These are phyloP conservation scores for Linnemannia elongata DNA, from an alignment of 192 early-diverging fungal species.

Conservation along the genomic window DNA sequence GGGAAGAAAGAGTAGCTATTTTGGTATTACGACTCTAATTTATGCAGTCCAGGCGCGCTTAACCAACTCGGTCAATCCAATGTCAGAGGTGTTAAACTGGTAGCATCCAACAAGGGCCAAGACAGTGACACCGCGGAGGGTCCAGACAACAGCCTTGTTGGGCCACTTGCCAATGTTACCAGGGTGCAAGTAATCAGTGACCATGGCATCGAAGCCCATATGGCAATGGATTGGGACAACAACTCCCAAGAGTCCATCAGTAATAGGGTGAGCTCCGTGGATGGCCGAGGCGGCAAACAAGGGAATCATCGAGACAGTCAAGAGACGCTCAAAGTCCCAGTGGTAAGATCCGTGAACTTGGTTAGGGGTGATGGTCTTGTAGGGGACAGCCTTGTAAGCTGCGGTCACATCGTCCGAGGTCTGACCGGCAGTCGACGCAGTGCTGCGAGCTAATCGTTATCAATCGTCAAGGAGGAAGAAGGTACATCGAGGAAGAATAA, in stretches of 20 bases:
- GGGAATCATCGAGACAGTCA: slow-evolving; percentile 81
- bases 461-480: background rate
- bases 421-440: slow-evolving; percentile 25
- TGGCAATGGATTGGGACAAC: slow-evolving; percentile 91
- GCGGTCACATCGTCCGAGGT: slow-evolving; percentile 28
- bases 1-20: background rate
- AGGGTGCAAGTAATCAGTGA: slow-evolving; percentile 86
- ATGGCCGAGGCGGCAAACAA: slow-evolving; percentile 78
- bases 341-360: slow-evolving; percentile 90
- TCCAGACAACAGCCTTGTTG: slow-evolving; percentile 71
- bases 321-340: slow-evolving; percentile 92
- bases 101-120: slow-evolving; percentile 86
- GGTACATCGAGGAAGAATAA: background rate
- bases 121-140: slow-evolving; percentile 76
- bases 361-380: slow-evolving; percentile 62
- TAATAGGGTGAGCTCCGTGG: slow-evolving; percentile 83
- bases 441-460: slow-evolving; percentile 27
- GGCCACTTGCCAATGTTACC: slow-evolving; percentile 68
- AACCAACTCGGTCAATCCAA: slow-evolving; percentile 92
- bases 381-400: slow-evolving; percentile 56
- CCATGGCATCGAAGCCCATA: slow-evolving; percentile 80
- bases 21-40: background rate
- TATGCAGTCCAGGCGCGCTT: slow-evolving; percentile 87
- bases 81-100: slow-evolving; percentile 94
- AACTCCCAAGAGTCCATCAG: slow-evolving; percentile 89